Conservation (phyloP, 441 rosid species). For the Corymbia citriodora region DNA sequence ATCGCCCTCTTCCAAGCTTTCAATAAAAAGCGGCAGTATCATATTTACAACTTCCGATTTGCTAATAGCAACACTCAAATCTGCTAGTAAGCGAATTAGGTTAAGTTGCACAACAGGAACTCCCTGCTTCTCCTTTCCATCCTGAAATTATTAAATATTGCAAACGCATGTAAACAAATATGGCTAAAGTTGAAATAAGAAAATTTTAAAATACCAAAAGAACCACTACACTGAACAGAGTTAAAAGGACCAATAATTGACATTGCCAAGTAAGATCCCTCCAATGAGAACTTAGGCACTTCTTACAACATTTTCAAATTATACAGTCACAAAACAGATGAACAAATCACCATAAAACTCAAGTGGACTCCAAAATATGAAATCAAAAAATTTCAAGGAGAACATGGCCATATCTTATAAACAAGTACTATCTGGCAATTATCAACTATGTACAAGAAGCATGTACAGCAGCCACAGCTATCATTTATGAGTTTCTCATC, state of each 20-base stretch:
- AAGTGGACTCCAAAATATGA: not conserved
- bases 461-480: not conserved
- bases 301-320: not conserved
- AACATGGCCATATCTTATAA: not conserved
- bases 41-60: slow-evolving; percentile 95
- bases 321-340: not conserved
- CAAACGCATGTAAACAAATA: not conserved
- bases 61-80: slow-evolving; percentile 80
- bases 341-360: not conserved
- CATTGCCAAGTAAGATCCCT: not conserved
- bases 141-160: slow-evolving; percentile 38
- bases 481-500: not conserved
- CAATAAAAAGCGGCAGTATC: slow-evolving; percentile 95
- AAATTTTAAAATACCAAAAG: not conserved
- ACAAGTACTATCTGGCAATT: not conserved
- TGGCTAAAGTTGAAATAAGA: not conserved
- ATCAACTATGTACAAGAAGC: not conserved
- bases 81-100: slow-evolving; percentile 83
- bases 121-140: slow-evolving; percentile 67
- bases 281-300: not conserved
- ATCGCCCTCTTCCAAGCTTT: slow-evolving; percentile 98
- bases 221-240: not conserved
- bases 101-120: slow-evolving; percentile 84
- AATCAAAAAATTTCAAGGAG: not conserved
- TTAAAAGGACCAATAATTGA: not conserved